Evolutionary conservation across 768 basidiomycete species (phyloP).

Genomic region (Gelatoporia subvermispora): DNA sequence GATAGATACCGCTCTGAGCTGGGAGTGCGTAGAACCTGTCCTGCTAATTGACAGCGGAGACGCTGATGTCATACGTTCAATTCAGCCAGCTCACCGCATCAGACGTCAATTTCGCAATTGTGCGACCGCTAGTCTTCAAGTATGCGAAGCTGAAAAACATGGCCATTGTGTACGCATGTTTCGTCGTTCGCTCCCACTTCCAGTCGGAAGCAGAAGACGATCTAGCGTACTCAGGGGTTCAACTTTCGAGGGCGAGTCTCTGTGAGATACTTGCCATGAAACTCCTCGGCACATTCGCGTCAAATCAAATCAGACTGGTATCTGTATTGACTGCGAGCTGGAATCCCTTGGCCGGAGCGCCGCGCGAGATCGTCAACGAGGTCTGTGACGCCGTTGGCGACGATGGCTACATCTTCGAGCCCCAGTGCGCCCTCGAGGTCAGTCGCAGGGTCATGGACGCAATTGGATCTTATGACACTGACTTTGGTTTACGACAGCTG

Average conservation of each 20-base stretch:
- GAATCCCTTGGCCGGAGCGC: constrained; percentile 80
- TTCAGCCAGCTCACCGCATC: constrained; percentile 75
- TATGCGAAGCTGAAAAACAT: constrained; percentile 76
- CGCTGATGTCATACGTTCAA: background rate
- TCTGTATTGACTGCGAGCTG: constrained; percentile 78
- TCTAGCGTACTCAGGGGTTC: constrained; percentile 73
- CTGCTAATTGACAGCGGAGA: constrained; percentile 3
- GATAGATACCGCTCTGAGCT: constrained; percentile 66
- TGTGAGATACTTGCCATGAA: constrained; percentile 92
- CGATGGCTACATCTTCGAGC: constrained; percentile 52
- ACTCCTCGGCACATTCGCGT: constrained; percentile 68
- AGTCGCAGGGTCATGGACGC: constrained; percentile 19
- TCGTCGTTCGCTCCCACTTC: constrained; percentile 78
- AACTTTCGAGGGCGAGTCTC: constrained; percentile 65
- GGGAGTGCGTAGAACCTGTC: constrained; percentile 58
- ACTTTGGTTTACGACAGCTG: constrained; percentile 46
- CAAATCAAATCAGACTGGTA: constrained; percentile 70
- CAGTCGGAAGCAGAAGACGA: constrained; percentile 62
- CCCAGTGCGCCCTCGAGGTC: constrained; percentile 85
- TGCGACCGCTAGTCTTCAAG: constrained; percentile 72
- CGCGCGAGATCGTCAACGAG: constrained; percentile 57
- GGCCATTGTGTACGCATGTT: constrained; percentile 69
- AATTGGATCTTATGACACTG: background rate
- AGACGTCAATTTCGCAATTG: constrained; percentile 76
- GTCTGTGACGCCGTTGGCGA: constrained; percentile 62